These are phyloP conservation scores for Henckelia pumila DNA, from an alignment of 257 asterid species.

Conservation along the genomic window DNA sequence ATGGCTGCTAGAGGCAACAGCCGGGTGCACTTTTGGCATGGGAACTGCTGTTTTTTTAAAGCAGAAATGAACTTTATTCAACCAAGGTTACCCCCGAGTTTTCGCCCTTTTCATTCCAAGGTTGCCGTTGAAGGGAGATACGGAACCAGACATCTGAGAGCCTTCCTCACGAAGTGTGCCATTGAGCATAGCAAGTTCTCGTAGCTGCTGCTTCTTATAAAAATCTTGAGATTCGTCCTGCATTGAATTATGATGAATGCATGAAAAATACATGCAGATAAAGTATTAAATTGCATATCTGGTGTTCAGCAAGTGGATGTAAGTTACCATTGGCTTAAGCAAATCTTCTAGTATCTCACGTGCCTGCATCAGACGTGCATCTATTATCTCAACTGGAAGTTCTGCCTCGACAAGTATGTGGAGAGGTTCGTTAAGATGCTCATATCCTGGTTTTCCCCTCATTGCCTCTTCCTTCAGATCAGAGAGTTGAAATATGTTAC, in stretches of 20 bases:
- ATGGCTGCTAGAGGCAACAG: constrained; percentile 38
- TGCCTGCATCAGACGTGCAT: constrained; percentile 90
- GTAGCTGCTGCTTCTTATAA: constrained; percentile 87
- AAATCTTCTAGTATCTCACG: constrained; percentile 87
- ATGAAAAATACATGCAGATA: constrained; percentile 8
- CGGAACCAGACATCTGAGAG: constrained; percentile 90
- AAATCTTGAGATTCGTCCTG: constrained; percentile 94
- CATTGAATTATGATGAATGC: constrained; percentile 9
- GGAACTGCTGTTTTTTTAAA: constrained; percentile 32
- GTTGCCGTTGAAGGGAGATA: constrained; percentile 86
- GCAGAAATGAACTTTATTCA: constrained; percentile 26
- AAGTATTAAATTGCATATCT: neutral
- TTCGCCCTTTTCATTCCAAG: constrained; percentile 99
- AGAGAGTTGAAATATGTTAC: constrained; percentile 12
- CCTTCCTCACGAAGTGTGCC: constrained; percentile 94
- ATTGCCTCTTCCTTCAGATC: constrained; percentile 89
- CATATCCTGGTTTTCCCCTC: constrained; percentile 99
- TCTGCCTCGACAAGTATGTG: constrained; percentile 95
- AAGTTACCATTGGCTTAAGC: constrained; percentile 87
- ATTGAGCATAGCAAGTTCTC: constrained; percentile 88
- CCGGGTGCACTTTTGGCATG: constrained; percentile 32
- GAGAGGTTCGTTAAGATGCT: constrained; percentile 94
- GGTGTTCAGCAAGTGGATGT: constrained; percentile 25
- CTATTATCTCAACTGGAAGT: constrained; percentile 88
- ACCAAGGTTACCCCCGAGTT: constrained; percentile 64